A percentile compares a stretch with the other conserved stretches of the same genome.
Conservation (phyloP, 768 basidiomycete genomes). For the Amanita pseudoporphyria region DNA sequence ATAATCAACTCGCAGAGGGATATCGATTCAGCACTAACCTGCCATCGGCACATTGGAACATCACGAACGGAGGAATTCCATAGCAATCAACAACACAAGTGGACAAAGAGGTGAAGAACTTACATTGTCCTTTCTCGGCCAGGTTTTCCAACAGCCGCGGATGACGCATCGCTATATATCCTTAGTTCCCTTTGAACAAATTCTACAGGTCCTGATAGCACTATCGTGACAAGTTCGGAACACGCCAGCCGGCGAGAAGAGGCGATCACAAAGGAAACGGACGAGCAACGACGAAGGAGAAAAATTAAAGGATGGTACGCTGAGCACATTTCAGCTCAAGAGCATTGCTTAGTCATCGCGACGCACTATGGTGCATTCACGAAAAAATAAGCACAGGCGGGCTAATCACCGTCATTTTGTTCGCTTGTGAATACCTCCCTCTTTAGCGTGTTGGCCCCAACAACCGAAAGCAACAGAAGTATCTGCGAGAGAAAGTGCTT, state of each 20-base stretch:
- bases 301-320: too few species aligned
- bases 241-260: too few species aligned
- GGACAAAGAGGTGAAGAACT: background rate
- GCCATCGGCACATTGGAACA: constrained; percentile 17
- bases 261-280: too few species aligned
- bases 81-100: background rate
- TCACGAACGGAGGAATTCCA: constrained; percentile 14
- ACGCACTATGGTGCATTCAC: too few species aligned
- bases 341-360: too few species aligned
- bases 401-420: too few species aligned
- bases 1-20: background rate
- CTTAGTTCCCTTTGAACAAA: constrained; percentile 3
- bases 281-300: too few species aligned
- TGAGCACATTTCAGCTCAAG: too few species aligned
- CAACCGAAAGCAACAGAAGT: too few species aligned
- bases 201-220: background rate
- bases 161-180: background rate
- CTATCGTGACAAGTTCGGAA: background rate
- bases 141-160: background rate
- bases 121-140: constrained; percentile 6
- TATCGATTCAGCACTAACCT: background rate
- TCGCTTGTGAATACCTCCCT: too few species aligned
- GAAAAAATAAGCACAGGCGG: too few species aligned
- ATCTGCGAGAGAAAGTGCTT: constrained; percentile 53
- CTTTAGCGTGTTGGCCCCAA: too few species aligned